Evolutionary conservation across 331 rosid genomes (phyloP).

Genomic region (Arachis monticola): DNA sequence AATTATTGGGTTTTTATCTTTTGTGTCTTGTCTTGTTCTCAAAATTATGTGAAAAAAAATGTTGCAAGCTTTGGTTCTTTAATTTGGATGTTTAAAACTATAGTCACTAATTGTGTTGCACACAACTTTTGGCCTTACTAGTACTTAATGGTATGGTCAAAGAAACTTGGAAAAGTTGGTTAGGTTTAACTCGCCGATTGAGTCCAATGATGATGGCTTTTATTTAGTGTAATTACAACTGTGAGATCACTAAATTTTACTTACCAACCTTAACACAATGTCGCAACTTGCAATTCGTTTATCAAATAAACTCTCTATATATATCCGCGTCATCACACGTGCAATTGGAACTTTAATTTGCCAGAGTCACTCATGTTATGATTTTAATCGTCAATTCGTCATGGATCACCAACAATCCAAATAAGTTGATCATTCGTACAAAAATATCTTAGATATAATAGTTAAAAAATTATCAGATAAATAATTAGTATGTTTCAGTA

Average conservation of each 20-base stretch:
- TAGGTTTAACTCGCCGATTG: background rate
- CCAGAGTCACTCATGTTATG: background rate
- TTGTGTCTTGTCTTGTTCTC: no score
- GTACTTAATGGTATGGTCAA: constrained; percentile 25
- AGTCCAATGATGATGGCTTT: background rate
- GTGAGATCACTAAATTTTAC: constrained; percentile 20
- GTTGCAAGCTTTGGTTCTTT: constrained; percentile 11
- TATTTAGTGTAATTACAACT: constrained; percentile 15
- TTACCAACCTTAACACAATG: constrained; percentile 27
- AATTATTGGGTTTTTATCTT: no score
- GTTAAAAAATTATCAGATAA: no score
- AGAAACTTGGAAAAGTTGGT: constrained; percentile 26
- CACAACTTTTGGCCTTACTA: constrained; percentile 21
- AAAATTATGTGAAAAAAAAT: background rate
- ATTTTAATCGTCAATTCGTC: no score
- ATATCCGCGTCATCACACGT: background rate
- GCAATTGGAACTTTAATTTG: background rate
- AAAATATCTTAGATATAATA: no score
- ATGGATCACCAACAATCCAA: no score
- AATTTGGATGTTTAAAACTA: constrained; percentile 5
- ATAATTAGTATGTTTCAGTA: no score
- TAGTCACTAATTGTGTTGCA: constrained; percentile 3
- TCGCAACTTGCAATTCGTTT: constrained; percentile 18
- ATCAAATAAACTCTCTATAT: background rate
- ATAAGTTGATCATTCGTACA: no score